These are phyloP conservation scores for Neurospora hispaniola DNA, from an alignment of 495 filamentous ascomycete genomes.

Conservation along the genomic window DNA sequence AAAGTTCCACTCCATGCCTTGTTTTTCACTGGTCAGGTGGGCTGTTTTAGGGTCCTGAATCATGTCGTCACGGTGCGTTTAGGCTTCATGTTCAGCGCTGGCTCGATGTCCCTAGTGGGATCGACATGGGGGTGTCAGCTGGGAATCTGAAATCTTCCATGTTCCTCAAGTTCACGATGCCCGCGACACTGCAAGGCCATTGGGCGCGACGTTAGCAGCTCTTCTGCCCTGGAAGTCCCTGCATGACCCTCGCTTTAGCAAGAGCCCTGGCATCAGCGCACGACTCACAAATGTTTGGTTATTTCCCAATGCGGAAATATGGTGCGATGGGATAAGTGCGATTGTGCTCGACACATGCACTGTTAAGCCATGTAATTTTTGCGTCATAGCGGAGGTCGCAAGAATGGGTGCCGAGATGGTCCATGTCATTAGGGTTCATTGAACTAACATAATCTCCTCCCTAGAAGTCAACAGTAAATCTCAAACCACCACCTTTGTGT, in stretches of 20 bases:
- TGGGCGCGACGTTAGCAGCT: not conserved
- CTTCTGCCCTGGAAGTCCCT: not conserved
- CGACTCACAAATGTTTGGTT: not conserved
- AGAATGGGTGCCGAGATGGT: not conserved
- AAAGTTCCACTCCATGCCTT: not conserved
- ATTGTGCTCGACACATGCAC: not conserved
- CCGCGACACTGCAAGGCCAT: not conserved
- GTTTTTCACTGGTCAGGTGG: constrained; percentile 3
- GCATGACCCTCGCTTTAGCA: not conserved
- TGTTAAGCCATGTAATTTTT: not conserved
- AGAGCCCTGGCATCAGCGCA: not conserved
- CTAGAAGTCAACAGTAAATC: not conserved
- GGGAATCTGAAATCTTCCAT: not conserved
- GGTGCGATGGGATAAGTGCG: not conserved
- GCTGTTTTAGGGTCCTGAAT: constrained; percentile 2
- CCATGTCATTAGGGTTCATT: not conserved
- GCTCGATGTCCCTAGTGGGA: not conserved
- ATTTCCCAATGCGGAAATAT: not conserved
- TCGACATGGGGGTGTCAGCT: not conserved
- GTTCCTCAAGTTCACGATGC: not conserved
- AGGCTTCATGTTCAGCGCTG: not conserved
- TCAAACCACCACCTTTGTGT: not conserved
- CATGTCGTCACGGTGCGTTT: not conserved
- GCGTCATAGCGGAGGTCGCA: not conserved
- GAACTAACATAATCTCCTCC: not conserved